phyloP scores from a whole-genome alignment of 2,329 filamentous ascomycete genomes.

The Fusarium papillatum region DNA sequence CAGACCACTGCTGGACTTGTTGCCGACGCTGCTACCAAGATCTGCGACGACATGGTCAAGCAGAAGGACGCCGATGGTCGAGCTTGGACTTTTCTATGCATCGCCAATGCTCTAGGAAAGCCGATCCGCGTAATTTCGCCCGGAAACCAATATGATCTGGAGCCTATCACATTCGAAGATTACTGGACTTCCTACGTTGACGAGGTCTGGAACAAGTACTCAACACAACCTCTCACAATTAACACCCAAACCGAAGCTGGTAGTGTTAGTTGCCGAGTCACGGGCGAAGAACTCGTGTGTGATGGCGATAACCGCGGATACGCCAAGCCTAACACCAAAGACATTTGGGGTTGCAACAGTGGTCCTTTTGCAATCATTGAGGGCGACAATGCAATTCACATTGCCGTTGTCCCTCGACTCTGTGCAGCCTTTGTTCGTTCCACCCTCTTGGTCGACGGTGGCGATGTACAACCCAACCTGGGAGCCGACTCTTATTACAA shows the following conservation, averaged over 20 bases:
- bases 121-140: slow-evolving; percentile 61
- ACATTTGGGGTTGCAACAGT: slow-evolving; percentile 66
- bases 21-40: slow-evolving; percentile 49
- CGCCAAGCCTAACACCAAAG: slow-evolving; percentile 56
- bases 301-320: slow-evolving; percentile 58
- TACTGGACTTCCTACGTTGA: slow-evolving; percentile 63
- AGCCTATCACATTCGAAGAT: slow-evolving; percentile 50
- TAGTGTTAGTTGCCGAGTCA: slow-evolving; percentile 55
- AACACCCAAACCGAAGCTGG: slow-evolving; percentile 57
- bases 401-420: slow-evolving; percentile 60
- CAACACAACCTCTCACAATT: slow-evolving; percentile 53
- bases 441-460: slow-evolving; percentile 60
- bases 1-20: slow-evolving; percentile 58
- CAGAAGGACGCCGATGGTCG: slow-evolving; percentile 55
- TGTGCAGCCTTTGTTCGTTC: slow-evolving; percentile 65
- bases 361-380: slow-evolving; percentile 58
- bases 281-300: slow-evolving; percentile 53
- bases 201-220: slow-evolving; percentile 60
- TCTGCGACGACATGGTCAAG: slow-evolving; percentile 56
- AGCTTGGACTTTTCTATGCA: slow-evolving; percentile 61
- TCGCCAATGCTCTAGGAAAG: slow-evolving; percentile 50
- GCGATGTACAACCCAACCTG: slow-evolving; percentile 59
- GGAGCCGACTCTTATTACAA: slow-evolving; percentile 58
- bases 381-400: slow-evolving; percentile 55
- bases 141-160: slow-evolving; percentile 53